phyloP scores from a whole-genome alignment of 2,329 filamentous ascomycete genomes.

The Beauveria sp. region DNA sequence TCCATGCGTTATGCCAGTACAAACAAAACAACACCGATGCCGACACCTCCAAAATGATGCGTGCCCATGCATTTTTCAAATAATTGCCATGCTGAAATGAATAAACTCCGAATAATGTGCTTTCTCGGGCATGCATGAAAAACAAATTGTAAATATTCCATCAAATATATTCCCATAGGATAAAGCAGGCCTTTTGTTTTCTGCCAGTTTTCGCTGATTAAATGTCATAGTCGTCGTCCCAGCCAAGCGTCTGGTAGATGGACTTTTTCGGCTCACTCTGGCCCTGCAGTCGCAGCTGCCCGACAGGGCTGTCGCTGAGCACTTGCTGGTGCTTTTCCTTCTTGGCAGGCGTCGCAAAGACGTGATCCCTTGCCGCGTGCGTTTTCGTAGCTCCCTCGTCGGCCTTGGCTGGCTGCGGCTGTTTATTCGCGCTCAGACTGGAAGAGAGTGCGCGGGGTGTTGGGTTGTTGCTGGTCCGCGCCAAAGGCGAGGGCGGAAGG shows the following conservation, averaged over 20 bases:
- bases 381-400: conserved; percentile 9
- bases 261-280: conserved; percentile 25
- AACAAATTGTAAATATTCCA: neutral
- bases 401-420: conserved; percentile 8
- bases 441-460: conserved; percentile 10
- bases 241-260: conserved; percentile 48
- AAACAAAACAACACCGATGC: neutral
- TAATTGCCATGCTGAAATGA: neutral
- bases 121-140: neutral
- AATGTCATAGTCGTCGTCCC: conserved; percentile 50
- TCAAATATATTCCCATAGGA: neutral
- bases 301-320: conserved; percentile 12
- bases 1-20: neutral
- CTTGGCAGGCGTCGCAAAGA: conserved; percentile 33
- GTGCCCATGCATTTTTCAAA: neutral
- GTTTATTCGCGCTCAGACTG: conserved; percentile 1
- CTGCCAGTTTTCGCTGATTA: conserved; percentile 24
- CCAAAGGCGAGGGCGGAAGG: conserved; percentile 30
- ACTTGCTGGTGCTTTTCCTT: conserved; percentile 20
- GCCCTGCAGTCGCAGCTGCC: conserved; percentile 11
- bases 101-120: neutral
- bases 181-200: neutral
- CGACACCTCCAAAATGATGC: neutral
- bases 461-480: conserved; percentile 19
- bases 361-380: neutral